phyloP scores from a whole-genome alignment of 1,284 basidiomycete species.

The Wolfiporia cocos region DNA sequence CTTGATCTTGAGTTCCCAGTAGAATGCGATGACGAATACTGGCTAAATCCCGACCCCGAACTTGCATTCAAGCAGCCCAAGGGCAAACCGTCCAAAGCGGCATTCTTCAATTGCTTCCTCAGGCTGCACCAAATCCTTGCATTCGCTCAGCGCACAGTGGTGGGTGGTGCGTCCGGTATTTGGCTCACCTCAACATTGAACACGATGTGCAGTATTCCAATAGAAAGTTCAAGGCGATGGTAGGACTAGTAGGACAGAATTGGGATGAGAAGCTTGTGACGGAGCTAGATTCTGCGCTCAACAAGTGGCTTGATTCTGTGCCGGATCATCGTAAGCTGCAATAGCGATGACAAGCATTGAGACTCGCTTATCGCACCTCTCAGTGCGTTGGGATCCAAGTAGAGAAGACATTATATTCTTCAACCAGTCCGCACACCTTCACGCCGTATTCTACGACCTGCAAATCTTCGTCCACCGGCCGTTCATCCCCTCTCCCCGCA shows the following conservation, averaged over 20 bases:
- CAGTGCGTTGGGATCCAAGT: conserved; percentile 55
- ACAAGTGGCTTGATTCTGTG: conserved; percentile 57
- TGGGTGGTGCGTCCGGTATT: conserved; percentile 18
- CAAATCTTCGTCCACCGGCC: conserved; percentile 57
- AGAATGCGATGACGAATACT: conserved; percentile 63
- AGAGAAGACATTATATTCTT: conserved; percentile 39
- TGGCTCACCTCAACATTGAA: neutral
- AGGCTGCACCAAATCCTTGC: conserved; percentile 52
- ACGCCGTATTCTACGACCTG: conserved; percentile 49
- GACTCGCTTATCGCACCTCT: too few species aligned
- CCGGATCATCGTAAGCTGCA: conserved; percentile 43
- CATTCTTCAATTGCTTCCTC: conserved; percentile 46
- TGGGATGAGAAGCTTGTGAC: conserved; percentile 51
- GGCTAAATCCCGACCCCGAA: conserved; percentile 39
- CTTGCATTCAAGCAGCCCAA: conserved; percentile 41
- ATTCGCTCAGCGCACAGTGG: conserved; percentile 49
- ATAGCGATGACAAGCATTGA: too few species aligned
- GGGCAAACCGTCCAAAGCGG: conserved; percentile 36
- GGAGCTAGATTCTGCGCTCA: conserved; percentile 54
- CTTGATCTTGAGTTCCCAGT: conserved; percentile 58
- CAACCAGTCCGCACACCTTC: conserved; percentile 48
- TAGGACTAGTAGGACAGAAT: conserved; percentile 41
- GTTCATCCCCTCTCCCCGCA: conserved; percentile 49
- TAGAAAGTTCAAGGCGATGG: conserved; percentile 42
- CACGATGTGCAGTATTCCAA: conserved; percentile 41